These are phyloP conservation scores for Aspergillus carlsbadensis DNA, from an alignment of 495 filamentous ascomycete species.

Conservation along the genomic window DNA sequence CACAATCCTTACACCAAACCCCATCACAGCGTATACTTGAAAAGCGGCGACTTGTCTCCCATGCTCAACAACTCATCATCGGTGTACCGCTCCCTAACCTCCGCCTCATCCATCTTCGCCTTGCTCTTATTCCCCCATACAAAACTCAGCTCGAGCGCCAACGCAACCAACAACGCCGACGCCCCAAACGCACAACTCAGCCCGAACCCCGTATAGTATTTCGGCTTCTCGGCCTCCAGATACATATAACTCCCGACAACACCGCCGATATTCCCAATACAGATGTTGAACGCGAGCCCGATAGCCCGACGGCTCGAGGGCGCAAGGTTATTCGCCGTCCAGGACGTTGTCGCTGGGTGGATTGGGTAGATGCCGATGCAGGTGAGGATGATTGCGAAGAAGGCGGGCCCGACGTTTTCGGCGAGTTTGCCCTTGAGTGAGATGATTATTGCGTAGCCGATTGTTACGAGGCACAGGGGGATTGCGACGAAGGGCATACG, in stretches of 20 bases:
- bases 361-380: slow-evolving; percentile 40
- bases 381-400: slow-evolving; percentile 37
- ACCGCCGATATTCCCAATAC: slow-evolving; percentile 36
- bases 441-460: slow-evolving; percentile 32
- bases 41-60: slow-evolving; percentile 44
- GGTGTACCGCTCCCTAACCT: slow-evolving; percentile 30
- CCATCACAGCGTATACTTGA: slow-evolving; percentile 32
- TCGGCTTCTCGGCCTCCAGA: slow-evolving; percentile 27
- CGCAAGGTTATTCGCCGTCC: slow-evolving; percentile 40
- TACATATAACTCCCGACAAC: slow-evolving; percentile 40
- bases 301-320: slow-evolving; percentile 35
- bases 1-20: not conserved
- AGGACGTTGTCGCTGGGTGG: slow-evolving; percentile 33
- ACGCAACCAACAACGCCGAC: slow-evolving; percentile 19
- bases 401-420: slow-evolving; percentile 29
- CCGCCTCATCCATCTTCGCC: slow-evolving; percentile 25
- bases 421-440: slow-evolving; percentile 26
- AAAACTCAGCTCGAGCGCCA: slow-evolving; percentile 22
- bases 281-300: slow-evolving; percentile 35
- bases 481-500: slow-evolving; percentile 38
- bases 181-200: slow-evolving; percentile 27
- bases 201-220: slow-evolving; percentile 35
- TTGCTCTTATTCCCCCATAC: slow-evolving; percentile 25
- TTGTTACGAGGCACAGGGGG: slow-evolving; percentile 25
- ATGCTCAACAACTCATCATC: slow-evolving; percentile 39